Evolutionary conservation across 306 rosid species (phyloP), one percentile per base, ranked within the genome.

Genomic region (Pyrus pyrifolia): DNA sequence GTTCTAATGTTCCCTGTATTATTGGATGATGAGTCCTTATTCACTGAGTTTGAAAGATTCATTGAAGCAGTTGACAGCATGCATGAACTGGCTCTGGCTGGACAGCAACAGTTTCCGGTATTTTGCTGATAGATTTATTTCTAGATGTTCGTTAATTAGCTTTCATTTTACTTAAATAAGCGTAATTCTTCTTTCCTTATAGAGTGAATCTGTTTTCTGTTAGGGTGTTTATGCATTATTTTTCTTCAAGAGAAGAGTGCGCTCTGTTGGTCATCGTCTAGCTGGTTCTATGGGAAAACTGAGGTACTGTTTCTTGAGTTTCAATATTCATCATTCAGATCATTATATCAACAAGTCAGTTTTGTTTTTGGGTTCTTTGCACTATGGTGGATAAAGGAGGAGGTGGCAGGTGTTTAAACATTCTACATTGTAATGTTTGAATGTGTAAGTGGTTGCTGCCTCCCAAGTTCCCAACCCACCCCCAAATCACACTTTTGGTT

Each of bases 71-170:
- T 92, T 61, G 97, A 95, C 78, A 83, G 71, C 81, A 86, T 87
- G 83, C 97, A 95, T 53, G 98, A 95, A 84, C 87, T 95, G 72
- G 92, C 97, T 83, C 82, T 95, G 87, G 93, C 88, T 55, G 91
- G 96, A 69, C 85, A 92, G 59, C 98, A 95, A 68, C 97, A 92
- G 78, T 92, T 92, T 86, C 98, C 97, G 90, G 98, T 95, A 88
- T 70, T 63, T 59, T 59, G 63, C 81, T 73, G 73, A 73, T 74
- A 61, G 76, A 18, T 71, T 29, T 74, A 49, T 76, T 61, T 76
- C 67, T 33, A 44, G 27, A 10, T 69, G 42, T 61, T 53, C 33
- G 11, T 35, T 59, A 14, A 4, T 7, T 55, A 12, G 52, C 38
- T 23, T 70, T 60, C 12, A 6, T 59, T 38, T 62, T 69, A 63